Conservation (phyloP, 257 asterid species). For the Scutellaria baicalensis region DNA sequence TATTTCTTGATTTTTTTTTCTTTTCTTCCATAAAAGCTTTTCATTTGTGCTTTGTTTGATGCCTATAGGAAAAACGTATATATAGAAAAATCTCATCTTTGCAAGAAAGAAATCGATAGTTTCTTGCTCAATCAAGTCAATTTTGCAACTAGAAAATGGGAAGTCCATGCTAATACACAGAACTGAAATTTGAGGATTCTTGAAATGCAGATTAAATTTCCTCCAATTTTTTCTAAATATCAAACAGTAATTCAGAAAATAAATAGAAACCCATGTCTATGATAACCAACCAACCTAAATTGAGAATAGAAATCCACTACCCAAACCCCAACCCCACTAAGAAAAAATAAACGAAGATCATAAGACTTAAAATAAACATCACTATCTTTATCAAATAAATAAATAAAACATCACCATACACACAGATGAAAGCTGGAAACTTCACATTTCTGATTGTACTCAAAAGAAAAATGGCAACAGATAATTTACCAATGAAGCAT, state of each 20-base stretch:
- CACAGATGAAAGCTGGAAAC: background rate
- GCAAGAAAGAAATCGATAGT: slow-evolving; percentile 4
- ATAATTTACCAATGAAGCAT: slow-evolving; percentile 48
- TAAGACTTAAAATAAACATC: background rate
- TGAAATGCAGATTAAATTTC: background rate
- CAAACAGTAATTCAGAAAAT: slow-evolving; percentile 13
- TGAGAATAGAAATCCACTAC: background rate
- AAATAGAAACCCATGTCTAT: background rate
- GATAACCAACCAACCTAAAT: background rate
- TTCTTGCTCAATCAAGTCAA: slow-evolving; percentile 3
- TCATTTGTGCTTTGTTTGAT: slow-evolving; percentile 18
- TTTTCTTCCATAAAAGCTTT: slow-evolving; percentile 24
- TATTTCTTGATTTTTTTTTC: slow-evolving; percentile 7
- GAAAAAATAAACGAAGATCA: background rate
- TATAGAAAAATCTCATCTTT: slow-evolving; percentile 1
- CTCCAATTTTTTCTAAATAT: background rate
- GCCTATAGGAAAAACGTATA: background rate
- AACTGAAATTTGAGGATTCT: background rate
- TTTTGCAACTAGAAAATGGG: background rate
- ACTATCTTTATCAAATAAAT: background rate
- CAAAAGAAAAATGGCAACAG: background rate
- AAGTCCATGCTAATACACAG: background rate
- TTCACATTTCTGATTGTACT: background rate
- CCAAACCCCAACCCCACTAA: background rate
- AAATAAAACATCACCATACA: background rate